Conservation (phyloP, 208 protist species). For the Strigomonas culicis region DNA sequence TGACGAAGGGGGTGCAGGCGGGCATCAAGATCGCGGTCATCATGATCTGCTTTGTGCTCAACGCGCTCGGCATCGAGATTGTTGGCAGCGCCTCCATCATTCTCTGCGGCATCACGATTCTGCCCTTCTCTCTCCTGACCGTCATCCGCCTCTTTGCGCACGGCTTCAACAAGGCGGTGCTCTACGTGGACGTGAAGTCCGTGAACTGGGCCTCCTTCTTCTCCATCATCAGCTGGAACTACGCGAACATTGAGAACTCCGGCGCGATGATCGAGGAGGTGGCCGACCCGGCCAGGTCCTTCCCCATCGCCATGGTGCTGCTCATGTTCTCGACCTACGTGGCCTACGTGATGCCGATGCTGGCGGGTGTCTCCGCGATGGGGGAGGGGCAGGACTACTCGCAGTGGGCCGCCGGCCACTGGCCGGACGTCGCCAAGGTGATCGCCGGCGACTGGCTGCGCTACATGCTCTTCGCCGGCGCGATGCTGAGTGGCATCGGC, state of each 20-base stretch:
- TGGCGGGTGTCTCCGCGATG: constrained; percentile 74
- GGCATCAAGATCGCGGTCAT: constrained; percentile 70
- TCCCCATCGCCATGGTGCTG: constrained; percentile 57
- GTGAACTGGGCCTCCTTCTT: constrained; percentile 73
- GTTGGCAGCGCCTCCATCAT: constrained; percentile 60
- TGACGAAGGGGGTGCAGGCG: constrained; percentile 28
- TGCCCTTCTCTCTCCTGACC: constrained; percentile 67
- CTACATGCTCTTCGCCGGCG: constrained; percentile 73
- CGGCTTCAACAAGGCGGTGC: constrained; percentile 68
- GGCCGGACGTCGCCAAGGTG: constrained; percentile 56
- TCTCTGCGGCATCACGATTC: constrained; percentile 55
- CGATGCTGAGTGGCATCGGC: constrained; percentile 67
- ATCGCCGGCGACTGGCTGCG: constrained; percentile 68
- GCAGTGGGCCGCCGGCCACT: constrained; percentile 71
- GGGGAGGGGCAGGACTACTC: constrained; percentile 51
- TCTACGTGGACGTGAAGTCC: constrained; percentile 45
- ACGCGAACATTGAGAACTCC: constrained; percentile 86
- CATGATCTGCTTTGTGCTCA: constrained; percentile 60
- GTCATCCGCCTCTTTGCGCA: constrained; percentile 59
- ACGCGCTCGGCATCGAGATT: constrained; percentile 70
- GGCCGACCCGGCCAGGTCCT: constrained; percentile 43
- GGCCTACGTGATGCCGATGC: constrained; percentile 75
- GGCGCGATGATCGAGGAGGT: constrained; percentile 79
- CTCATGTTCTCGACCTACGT: constrained; percentile 77
- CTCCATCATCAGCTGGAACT: constrained; percentile 86